A percentile compares a stretch with the other conserved stretches of the same genome.
phyloP scores from a whole-genome alignment of 768 basidiomycete genomes.

The Lactarius vividus region DNA sequence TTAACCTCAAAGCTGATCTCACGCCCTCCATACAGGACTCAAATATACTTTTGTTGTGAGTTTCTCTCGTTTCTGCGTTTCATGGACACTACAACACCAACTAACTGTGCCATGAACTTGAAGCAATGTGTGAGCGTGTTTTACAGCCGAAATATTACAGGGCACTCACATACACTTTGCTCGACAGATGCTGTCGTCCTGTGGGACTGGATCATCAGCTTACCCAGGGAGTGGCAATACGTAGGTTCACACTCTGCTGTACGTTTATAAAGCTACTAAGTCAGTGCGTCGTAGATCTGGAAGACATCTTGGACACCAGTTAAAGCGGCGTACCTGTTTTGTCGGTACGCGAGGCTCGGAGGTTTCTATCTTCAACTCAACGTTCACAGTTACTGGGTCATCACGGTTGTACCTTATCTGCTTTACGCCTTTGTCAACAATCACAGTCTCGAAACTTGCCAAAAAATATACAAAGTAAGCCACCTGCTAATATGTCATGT shows the following conservation, averaged over 20 bases:
- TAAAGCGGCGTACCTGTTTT: slow-evolving; percentile 80
- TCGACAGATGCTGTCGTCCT: slow-evolving; percentile 69
- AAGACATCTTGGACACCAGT: slow-evolving; percentile 82
- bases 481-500: not conserved
- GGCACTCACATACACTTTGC: not conserved
- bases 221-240: slow-evolving; percentile 75
- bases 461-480: slow-evolving; percentile 64
- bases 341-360: slow-evolving; percentile 51
- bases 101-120: slow-evolving; percentile 31
- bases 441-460: slow-evolving; percentile 60
- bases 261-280: slow-evolving; percentile 10
- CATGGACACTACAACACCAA: slow-evolving; percentile 31
- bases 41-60: slow-evolving; percentile 86
- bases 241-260: slow-evolving; percentile 40
- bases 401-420: slow-evolving; percentile 73
- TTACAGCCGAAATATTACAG: slow-evolving; percentile 2
- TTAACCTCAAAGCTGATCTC: not conserved
- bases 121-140: slow-evolving; percentile 54
- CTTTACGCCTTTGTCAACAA: slow-evolving; percentile 73
- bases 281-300: slow-evolving; percentile 57
- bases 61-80: slow-evolving; percentile 29
- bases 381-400: slow-evolving; percentile 70
- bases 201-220: slow-evolving; percentile 83
- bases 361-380: not conserved
- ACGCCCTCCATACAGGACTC: slow-evolving; percentile 39